These are phyloP conservation scores for Claviceps lovelessii DNA, from an alignment of 2,329 filamentous ascomycete species.

Conservation along the genomic window DNA sequence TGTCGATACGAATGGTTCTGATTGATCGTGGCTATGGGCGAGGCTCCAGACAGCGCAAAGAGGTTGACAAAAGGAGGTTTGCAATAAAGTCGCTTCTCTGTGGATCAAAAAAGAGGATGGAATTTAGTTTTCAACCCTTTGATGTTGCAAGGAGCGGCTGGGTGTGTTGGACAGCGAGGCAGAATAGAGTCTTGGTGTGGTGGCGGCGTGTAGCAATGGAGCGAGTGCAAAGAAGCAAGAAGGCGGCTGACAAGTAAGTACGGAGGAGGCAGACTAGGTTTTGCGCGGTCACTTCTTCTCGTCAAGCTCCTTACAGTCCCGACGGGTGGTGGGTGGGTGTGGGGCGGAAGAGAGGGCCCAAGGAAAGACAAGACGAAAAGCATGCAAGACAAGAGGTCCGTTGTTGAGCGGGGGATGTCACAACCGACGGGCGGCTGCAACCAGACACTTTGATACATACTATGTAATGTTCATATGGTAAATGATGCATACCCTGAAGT, in stretches of 20 bases:
- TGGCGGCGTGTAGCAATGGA: background rate
- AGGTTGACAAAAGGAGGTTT: background rate
- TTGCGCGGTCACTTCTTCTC: background rate
- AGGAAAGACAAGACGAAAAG: no score
- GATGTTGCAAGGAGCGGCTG: slow-evolving; percentile 2
- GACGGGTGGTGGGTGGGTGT: background rate
- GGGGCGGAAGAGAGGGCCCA: background rate
- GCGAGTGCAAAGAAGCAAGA: background rate
- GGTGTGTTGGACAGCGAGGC: background rate
- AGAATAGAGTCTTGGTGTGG: background rate
- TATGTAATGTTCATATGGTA: no score
- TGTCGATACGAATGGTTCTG: background rate
- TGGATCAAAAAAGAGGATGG: background rate
- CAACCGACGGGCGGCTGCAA: no score
- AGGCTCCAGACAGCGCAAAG: background rate
- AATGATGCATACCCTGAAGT: no score
- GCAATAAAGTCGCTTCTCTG: background rate
- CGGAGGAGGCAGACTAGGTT: background rate
- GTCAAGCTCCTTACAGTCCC: background rate
- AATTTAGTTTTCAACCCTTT: no score
- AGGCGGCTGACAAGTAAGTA: background rate
- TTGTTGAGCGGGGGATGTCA: no score
- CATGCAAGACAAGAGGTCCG: no score
- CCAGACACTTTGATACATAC: no score
- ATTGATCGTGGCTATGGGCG: background rate